These are phyloP conservation scores for Oryza longistaminata DNA, from an alignment of 176 grass and related monocot species.

Conservation along the genomic window DNA sequence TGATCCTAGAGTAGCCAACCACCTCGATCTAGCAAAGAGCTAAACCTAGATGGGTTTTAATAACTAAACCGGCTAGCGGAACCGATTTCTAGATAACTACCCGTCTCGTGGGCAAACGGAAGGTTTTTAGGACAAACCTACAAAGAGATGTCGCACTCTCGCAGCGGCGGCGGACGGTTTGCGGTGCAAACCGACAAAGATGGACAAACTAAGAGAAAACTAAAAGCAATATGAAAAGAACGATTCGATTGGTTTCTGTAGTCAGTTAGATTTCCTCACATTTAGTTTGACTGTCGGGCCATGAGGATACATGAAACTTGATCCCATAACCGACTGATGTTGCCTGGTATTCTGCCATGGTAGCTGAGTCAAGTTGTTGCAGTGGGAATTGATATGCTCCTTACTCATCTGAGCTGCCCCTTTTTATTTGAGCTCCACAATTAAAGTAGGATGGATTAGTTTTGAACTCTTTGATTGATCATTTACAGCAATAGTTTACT, in stretches of 20 bases:
- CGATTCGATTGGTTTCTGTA: not conserved
- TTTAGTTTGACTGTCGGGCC: conserved; percentile 39
- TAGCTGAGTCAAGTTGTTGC: conserved; percentile 52
- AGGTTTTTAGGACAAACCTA: too few species aligned
- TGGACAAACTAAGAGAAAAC: too few species aligned
- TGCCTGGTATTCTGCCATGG: conserved; percentile 49
- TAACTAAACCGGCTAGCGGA: too few species aligned
- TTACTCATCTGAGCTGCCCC: conserved; percentile 89
- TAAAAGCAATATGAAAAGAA: too few species aligned
- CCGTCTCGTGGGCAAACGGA: too few species aligned
- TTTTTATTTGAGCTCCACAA: not conserved
- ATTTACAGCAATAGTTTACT: not conserved
- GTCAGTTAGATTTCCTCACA: not conserved
- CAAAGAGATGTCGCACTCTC: too few species aligned
- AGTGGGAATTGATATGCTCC: conserved; percentile 55
- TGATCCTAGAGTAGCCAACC: too few species aligned
- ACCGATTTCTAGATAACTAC: too few species aligned
- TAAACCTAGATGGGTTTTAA: too few species aligned
- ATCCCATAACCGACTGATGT: conserved; percentile 49
- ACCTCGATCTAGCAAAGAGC: too few species aligned
- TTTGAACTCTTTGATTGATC: not conserved
- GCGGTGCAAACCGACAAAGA: too few species aligned
- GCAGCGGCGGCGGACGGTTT: too few species aligned
- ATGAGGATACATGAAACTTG: conserved; percentile 62
- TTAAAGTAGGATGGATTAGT: not conserved